These are phyloP conservation scores for Monilinia fructigena DNA, from an alignment of 2,329 filamentous ascomycete genomes.

Conservation along the genomic window DNA sequence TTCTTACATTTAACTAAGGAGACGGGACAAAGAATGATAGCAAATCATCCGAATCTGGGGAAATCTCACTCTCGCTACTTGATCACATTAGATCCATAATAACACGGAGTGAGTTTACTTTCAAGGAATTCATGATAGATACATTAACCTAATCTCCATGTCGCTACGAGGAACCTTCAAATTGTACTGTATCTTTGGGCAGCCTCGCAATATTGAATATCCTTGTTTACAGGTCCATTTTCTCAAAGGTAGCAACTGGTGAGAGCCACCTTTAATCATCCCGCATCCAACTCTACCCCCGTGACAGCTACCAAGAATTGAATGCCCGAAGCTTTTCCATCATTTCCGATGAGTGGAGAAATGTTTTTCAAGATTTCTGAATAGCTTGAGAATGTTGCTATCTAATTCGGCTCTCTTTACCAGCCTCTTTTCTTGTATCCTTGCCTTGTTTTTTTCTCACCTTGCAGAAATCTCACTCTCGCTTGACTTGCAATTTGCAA, in stretches of 20 bases:
- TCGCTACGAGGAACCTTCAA: background rate
- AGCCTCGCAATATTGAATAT: slow-evolving; percentile 1
- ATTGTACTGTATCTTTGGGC: background rate
- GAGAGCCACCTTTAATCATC: background rate
- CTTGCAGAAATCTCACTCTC: background rate
- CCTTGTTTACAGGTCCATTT: background rate
- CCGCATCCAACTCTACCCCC: slow-evolving; percentile 4
- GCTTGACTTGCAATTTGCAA: background rate
- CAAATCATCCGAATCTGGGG: background rate
- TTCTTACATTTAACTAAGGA: background rate
- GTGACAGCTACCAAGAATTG: background rate
- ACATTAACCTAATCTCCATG: background rate
- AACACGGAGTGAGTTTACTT: background rate
- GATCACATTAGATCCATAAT: background rate
- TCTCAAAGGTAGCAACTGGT: background rate
- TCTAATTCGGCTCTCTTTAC: slow-evolving; percentile 12
- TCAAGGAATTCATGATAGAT: background rate
- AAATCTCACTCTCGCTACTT: background rate
- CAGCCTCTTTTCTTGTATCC: slow-evolving; percentile 12
- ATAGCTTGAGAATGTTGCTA: background rate
- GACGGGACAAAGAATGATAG: background rate
- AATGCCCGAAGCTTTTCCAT: background rate
- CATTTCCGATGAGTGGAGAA: background rate
- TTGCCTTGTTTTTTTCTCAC: background rate
- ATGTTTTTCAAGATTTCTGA: background rate